These are phyloP conservation scores for Trichothecium sympodiale DNA, from an alignment of 2,329 filamentous ascomycete genomes.

Conservation along the genomic window DNA sequence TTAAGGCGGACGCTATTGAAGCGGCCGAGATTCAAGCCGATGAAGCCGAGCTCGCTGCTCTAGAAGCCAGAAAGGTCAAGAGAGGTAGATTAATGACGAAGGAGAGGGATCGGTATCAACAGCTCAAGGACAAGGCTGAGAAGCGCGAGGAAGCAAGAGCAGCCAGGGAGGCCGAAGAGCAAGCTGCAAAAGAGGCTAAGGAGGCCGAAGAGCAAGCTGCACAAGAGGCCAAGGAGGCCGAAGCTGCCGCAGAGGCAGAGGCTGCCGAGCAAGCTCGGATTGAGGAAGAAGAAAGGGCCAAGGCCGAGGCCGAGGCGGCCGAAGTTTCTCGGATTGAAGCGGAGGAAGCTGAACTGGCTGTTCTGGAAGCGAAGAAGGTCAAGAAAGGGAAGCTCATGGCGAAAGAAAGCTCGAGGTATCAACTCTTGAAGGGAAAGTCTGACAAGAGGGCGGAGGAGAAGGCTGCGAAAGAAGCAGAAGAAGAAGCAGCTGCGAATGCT, in stretches of 20 bases:
- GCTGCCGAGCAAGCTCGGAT: conserved; percentile 6
- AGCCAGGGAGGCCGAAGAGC: conserved; percentile 14
- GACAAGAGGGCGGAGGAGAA: conserved; percentile 10
- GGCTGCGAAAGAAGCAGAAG: conserved; percentile 10
- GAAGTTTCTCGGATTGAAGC: conserved; percentile 12
- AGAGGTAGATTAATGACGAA: conserved; percentile 18
- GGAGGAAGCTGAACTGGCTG: conserved; percentile 10
- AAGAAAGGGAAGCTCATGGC: conserved; percentile 13
- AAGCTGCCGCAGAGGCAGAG: conserved; percentile 10
- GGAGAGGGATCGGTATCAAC: conserved; percentile 16
- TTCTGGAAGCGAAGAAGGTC: conserved; percentile 18
- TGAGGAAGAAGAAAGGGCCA: conserved; percentile 15
- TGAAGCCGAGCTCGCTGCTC: conserved; percentile 15
- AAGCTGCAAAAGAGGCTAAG: conserved; percentile 17
- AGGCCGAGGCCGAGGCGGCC: conserved; percentile 11
- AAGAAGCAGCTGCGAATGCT: conserved; percentile 11
- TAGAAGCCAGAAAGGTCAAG: conserved; percentile 21
- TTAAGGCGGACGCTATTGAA: conserved; percentile 13
- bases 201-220: conserved; percentile 18
- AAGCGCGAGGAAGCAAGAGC: conserved; percentile 11
- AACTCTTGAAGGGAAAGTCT: conserved; percentile 10
- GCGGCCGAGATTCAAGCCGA: conserved; percentile 10
- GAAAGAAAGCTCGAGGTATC: conserved; percentile 16
- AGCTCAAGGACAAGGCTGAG: conserved; percentile 9
- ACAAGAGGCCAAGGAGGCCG: conserved; percentile 11